phyloP scores from a whole-genome alignment of 2,329 filamentous ascomycete species.

The Fusarium keratoplasticum region DNA sequence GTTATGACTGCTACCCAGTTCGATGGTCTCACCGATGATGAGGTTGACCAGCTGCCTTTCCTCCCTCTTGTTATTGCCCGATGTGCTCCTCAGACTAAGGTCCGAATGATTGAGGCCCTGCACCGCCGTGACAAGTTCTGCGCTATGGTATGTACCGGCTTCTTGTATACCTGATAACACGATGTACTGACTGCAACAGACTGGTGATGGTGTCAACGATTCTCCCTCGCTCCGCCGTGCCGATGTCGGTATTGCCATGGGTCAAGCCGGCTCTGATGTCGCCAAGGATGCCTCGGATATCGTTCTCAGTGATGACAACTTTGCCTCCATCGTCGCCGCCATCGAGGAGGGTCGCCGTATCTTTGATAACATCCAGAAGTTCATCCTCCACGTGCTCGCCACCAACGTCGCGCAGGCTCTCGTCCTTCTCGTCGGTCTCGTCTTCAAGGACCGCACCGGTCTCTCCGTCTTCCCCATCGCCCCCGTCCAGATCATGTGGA shows the following conservation, averaged over 20 bases:
- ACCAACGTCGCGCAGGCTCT: conserved; percentile 79
- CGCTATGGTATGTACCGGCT: conserved; percentile 64
- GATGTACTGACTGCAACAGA: conserved; percentile 49
- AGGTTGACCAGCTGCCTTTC: conserved; percentile 73
- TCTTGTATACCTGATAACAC: background rate
- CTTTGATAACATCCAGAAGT: conserved; percentile 82
- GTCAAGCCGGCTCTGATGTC: conserved; percentile 70
- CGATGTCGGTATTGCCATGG: conserved; percentile 79
- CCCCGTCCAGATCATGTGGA: conserved; percentile 83
- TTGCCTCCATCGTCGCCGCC: conserved; percentile 76
- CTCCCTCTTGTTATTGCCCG: conserved; percentile 76
- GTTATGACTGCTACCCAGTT: conserved; percentile 74
- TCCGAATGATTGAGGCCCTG: conserved; percentile 79
- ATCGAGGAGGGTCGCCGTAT: conserved; percentile 78
- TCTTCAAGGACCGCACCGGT: conserved; percentile 73
- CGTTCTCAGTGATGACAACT: conserved; percentile 79
- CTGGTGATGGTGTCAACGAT: conserved; percentile 81
- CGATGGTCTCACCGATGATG: conserved; percentile 70
- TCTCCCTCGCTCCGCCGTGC: conserved; percentile 76
- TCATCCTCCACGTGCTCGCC: conserved; percentile 75
- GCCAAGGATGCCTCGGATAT: conserved; percentile 75
- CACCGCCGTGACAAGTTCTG: conserved; percentile 74
- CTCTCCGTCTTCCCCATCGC: conserved; percentile 80
- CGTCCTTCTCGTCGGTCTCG: conserved; percentile 76
- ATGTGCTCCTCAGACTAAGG: conserved; percentile 77